Percentiles rank a stretch among this genome's conserved stretches.
phyloP scores from a whole-genome alignment of 2,329 filamentous ascomycete genomes.

The Paecilomyces sp. region DNA sequence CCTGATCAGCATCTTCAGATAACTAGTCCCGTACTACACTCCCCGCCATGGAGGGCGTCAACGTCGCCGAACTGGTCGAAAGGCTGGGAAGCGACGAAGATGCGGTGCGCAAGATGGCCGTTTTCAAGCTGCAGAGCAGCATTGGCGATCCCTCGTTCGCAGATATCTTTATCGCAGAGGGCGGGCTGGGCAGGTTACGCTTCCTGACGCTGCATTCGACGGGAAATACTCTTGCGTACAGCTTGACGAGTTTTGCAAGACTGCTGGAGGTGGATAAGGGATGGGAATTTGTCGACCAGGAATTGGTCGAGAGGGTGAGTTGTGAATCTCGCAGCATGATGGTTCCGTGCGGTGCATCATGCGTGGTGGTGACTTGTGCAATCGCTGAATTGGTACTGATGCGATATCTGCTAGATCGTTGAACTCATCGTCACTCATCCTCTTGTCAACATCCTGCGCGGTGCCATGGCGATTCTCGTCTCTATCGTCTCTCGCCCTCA shows the following conservation, averaged over 20 bases:
- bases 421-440: slow-evolving; percentile 92
- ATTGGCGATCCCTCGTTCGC: slow-evolving; percentile 96
- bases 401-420: slow-evolving; percentile 53
- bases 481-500: slow-evolving; percentile 85
- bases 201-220: slow-evolving; percentile 76
- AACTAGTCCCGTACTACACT: not conserved
- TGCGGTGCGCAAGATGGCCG: slow-evolving; percentile 94
- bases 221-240: slow-evolving; percentile 94
- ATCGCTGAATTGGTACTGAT: not conserved
- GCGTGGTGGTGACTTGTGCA: not conserved
- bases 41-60: slow-evolving; percentile 45
- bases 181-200: slow-evolving; percentile 73
- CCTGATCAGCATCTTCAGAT: not conserved
- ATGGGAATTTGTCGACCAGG: slow-evolving; percentile 63
- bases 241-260: slow-evolving; percentile 78
- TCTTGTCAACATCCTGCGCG: slow-evolving; percentile 91
- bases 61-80: slow-evolving; percentile 52
- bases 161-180: slow-evolving; percentile 88
- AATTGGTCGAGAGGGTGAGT: slow-evolving; percentile 53
- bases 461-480: slow-evolving; percentile 93
- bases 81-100: slow-evolving; percentile 64
- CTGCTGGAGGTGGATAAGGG: slow-evolving; percentile 95
- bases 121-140: slow-evolving; percentile 92
- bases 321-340: slow-evolving; percentile 3
- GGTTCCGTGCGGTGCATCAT: not conserved